Evolutionary conservation across 2,329 filamentous ascomycete species (phyloP), one percentile per base, ranked within the genome.

Genomic region (Pestalotiopsis sp.): DNA sequence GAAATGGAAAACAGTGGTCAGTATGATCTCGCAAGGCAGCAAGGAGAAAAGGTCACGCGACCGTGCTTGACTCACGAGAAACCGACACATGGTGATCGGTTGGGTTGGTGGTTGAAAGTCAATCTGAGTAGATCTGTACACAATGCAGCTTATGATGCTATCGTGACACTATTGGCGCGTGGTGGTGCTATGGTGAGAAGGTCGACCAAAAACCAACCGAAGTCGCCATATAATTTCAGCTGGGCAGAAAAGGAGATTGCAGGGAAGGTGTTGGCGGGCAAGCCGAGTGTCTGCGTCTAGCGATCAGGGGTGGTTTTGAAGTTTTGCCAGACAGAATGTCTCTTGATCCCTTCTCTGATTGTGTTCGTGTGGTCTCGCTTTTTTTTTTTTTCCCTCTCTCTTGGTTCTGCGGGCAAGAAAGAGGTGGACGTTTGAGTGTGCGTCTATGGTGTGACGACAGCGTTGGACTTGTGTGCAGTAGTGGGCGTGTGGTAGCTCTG

Each of bases 41-140:
- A 30, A 66, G 24, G 39, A 35, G 7, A 9, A 66, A n/a, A 30
- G 55, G 65, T 62, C 70, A 35, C 69, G 58, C 35, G 62, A 44
- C 56, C 69, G 80, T 11, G 17, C 20, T 39, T 38, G 24, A 55
- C 66, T 68, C 58, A 87, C 87, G 73, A 89, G 78, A 76, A 89
- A 88, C 64, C 87, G 85, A 78, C 87, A 89, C 87, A 89, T 89
- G 65, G 66, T 74, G 57, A 66, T 74, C 10, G 60, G 17, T 10
- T 22, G 11, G n/a, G 24, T 5, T 26, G 35, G 60, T 44, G 22
- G 58, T 14, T 39, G 7, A 20, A 38, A 17, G 11, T 20, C n/a
- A 17, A 30, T 14, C 58, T 30, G 26, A n/a, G 17, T 6, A 35
- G 17, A n/a, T 2, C 6, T 10, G 56, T 13, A 7, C 20, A 35